Evolutionary conservation across 2,329 filamentous ascomycete genomes (phyloP).

Genomic region (Diaporthe nobilis): DNA sequence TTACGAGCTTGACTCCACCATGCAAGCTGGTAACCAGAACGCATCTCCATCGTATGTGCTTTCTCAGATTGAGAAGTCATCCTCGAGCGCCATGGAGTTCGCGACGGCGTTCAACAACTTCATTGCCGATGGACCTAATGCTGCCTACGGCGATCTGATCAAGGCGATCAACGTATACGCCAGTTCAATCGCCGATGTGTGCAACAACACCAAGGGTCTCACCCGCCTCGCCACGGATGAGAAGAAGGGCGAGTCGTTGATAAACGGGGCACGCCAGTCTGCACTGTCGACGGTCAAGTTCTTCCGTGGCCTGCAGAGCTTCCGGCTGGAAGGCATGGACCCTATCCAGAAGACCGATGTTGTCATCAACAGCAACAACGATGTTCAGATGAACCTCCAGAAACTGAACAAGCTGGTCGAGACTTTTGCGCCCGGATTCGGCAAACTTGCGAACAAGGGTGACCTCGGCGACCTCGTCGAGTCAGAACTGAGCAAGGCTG

Average conservation of each 20-base stretch:
- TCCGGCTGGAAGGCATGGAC: slow-evolving; percentile 91
- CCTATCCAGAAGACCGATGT: slow-evolving; percentile 95
- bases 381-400: slow-evolving; percentile 94
- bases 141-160: slow-evolving; percentile 90
- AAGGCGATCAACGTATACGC: slow-evolving; percentile 92
- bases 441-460: slow-evolving; percentile 83
- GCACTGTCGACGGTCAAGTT: slow-evolving; percentile 92
- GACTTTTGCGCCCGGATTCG: slow-evolving; percentile 88
- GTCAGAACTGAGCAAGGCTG: slow-evolving; percentile 90
- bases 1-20: slow-evolving; percentile 96
- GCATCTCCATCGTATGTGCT: slow-evolving; percentile 94
- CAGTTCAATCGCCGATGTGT: slow-evolving; percentile 91
- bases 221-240: slow-evolving; percentile 94
- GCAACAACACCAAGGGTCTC: slow-evolving; percentile 96
- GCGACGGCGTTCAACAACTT: slow-evolving; percentile 99
- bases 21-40: slow-evolving; percentile 99
- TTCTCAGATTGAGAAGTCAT: slow-evolving; percentile 97
- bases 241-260: slow-evolving; percentile 90
- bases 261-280: slow-evolving; percentile 85
- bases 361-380: slow-evolving; percentile 97
- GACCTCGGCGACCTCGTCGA: slow-evolving; percentile 96
- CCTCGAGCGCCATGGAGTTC: slow-evolving; percentile 94
- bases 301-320: slow-evolving; percentile 94
- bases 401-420: slow-evolving; percentile 94
- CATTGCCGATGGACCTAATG: slow-evolving; percentile 95